Base-by-base conservation (phyloP, 257 asterid species). In the Coffea eugenioides region DNA sequence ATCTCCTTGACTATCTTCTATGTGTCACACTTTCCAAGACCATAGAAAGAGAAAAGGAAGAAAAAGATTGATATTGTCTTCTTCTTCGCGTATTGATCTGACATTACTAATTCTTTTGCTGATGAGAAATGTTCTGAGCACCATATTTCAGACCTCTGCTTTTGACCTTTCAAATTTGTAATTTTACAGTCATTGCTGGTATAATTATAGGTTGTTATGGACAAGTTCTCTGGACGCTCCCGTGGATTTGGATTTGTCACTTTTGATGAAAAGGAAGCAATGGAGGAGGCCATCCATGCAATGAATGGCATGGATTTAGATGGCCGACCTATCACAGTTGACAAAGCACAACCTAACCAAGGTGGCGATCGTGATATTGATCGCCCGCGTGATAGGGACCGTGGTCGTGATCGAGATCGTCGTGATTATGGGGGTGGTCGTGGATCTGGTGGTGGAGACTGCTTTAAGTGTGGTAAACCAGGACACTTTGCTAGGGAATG, bases 401-500 rank as follows among this genome's bases (percentile, higher is more conserved):
- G 45, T 13, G 70, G 70, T 65, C 70, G 45, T 65, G 70, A 65
- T 65, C 70, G 70, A 39, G 94, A 83, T 69, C 87, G 91, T 76
- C 88, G 95, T 75, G 95, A 89, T 71, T 65, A 78, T 85, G 86
- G 90, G 1, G 89, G 87, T 66, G 96, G 93, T 11, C 91, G 94
- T 54, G 97, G 97, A 49, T 88, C 94, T 14, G 94, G 97, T 45
- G 93, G 97, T 59, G 98, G 98, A 46, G 99, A 94, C 68, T 95
- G 98, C 82, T 95, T 83, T 81, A 94, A 87, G 77, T 93, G 99
- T 87, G 98, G 98, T 68, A 95, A 95, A 82, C 99, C 98, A 8
- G 99, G 97, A 20, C 99, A 93, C 84, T 95, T 94, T 82, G 97
- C 97, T 71, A 87, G 99, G 76, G 99, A 95, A 84, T 95, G 98